phyloP scores from a whole-genome alignment of 2,329 filamentous ascomycete genomes.

The Fusarium fujikuroi region DNA sequence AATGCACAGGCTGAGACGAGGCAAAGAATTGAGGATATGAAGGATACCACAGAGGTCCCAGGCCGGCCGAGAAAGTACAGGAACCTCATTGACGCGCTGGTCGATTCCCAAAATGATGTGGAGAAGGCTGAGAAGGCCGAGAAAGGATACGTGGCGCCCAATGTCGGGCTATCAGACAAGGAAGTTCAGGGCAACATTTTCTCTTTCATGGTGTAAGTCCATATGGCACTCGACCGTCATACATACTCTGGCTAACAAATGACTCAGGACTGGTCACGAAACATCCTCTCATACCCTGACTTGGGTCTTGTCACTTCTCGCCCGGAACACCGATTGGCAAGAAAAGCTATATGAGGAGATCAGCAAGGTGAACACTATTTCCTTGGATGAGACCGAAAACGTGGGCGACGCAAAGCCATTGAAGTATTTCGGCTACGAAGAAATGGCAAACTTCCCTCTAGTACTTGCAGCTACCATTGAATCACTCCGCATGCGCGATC shows the following conservation, averaged over 20 bases:
- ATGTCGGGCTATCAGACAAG: not conserved
- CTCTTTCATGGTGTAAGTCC: not conserved
- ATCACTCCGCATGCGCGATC: not conserved
- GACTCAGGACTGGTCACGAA: not conserved
- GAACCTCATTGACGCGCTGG: not conserved
- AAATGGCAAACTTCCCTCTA: not conserved
- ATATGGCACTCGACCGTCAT: rapidly evolving
- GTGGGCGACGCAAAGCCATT: not conserved
- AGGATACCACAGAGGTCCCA: not conserved
- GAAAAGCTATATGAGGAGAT: not conserved
- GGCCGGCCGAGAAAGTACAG: not conserved
- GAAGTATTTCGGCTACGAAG: not conserved
- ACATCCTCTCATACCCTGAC: not conserved
- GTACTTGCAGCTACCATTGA: not conserved
- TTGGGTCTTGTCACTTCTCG: not conserved
- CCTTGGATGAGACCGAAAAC: not conserved
- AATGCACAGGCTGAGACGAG: not conserved
- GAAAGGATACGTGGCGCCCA: not conserved
- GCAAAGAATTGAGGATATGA: not conserved
- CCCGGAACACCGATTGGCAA: not conserved
- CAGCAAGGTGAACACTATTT: not conserved
- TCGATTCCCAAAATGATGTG: not conserved
- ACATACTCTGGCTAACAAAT: not conserved
- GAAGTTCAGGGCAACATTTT: not conserved
- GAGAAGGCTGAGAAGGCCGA: not conserved